These are phyloP conservation scores for Chlorencoelia australis DNA, from an alignment of 2,329 filamentous ascomycete species.

Conservation along the genomic window DNA sequence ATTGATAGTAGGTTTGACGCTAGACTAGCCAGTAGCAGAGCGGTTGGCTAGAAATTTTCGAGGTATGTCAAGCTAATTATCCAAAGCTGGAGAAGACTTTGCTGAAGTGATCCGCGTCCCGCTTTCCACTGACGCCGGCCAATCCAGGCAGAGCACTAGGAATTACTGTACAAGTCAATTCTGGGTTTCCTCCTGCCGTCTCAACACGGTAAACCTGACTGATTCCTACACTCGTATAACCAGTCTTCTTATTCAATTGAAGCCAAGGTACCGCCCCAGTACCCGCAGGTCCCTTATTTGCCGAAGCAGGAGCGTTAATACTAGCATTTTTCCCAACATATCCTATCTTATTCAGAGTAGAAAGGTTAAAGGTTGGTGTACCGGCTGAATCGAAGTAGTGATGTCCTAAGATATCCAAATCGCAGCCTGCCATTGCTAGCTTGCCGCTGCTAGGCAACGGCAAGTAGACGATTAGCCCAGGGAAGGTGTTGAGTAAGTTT, in stretches of 20 bases:
- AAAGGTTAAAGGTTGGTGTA: conserved; percentile 22
- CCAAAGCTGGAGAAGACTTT: too few relatives aligned
- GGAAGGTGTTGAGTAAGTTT: conserved; percentile 11
- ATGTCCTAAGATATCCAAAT: conserved; percentile 16
- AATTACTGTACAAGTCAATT: conserved; percentile 16
- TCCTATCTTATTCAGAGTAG: conserved; percentile 13
- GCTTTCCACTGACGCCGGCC: too few relatives aligned
- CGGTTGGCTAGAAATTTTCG: too few relatives aligned
- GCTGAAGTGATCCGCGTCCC: too few relatives aligned
- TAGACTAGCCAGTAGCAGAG: too few relatives aligned
- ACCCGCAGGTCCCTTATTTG: conserved; percentile 16
- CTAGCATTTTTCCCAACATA: conserved; percentile 16
- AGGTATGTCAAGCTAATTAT: too few relatives aligned
- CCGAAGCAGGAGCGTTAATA: conserved; percentile 17
- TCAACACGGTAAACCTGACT: conserved; percentile 23
- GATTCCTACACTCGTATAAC: conserved; percentile 16
- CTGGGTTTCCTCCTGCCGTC: conserved; percentile 23
- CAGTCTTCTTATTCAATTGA: conserved; percentile 16
- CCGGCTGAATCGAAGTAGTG: conserved; percentile 24
- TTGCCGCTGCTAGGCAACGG: conserved; percentile 8
- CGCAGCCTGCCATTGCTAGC: too few relatives aligned
- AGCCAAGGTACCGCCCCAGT: conserved; percentile 26
- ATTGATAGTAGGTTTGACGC: too few relatives aligned
- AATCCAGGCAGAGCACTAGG: too few relatives aligned
- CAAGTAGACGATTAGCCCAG: conserved; percentile 14